Evolutionary conservation across 2,329 filamentous ascomycete genomes (phyloP).

Genomic region (Aspergillus luchuensis): DNA sequence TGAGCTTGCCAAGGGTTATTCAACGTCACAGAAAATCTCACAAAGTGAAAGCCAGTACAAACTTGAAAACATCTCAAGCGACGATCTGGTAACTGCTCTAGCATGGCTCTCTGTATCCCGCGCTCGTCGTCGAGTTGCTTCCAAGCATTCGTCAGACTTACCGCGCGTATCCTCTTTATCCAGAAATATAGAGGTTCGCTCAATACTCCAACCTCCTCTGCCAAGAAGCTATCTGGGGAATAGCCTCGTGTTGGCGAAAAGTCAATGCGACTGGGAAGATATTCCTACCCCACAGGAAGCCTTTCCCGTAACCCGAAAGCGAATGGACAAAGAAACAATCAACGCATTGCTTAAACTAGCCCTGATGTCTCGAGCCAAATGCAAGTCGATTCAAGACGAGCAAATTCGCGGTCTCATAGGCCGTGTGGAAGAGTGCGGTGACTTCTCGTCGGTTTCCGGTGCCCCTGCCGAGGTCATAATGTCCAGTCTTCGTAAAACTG

Average conservation of each 20-base stretch:
- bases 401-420: not conserved
- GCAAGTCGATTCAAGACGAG: not conserved
- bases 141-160: not conserved
- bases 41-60: not conserved
- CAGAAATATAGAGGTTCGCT: not conserved
- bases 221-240: not conserved
- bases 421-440: not conserved
- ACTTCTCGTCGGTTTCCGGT: not conserved
- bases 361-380: not conserved
- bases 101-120: not conserved
- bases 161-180: not conserved
- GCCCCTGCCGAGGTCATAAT: not conserved
- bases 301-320: rapidly evolving
- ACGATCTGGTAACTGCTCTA: not conserved
- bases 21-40: not conserved
- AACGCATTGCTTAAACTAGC: not conserved
- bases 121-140: not conserved
- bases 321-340: not conserved
- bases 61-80: not conserved
- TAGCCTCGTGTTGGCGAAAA: not conserved
- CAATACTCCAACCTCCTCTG: not conserved
- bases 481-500: not conserved
- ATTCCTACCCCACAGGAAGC: not conserved
- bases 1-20: not conserved
- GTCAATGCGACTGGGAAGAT: not conserved